These are phyloP conservation scores for Malus hybrid DNA, from an alignment of 331 rosid species.

Conservation along the genomic window DNA sequence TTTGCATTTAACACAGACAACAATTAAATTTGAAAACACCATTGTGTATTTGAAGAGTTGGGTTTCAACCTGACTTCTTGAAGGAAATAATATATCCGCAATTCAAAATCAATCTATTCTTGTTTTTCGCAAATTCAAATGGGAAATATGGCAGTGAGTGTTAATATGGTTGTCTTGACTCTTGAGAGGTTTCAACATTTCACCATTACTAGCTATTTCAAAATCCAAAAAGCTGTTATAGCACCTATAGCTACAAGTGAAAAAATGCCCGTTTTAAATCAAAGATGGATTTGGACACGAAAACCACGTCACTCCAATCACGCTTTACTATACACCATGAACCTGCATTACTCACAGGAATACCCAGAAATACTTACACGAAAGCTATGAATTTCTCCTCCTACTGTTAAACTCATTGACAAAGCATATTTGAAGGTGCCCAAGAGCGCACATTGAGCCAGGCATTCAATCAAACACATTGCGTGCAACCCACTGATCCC, in stretches of 20 bases:
- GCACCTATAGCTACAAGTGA: background rate
- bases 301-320: background rate
- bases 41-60: background rate
- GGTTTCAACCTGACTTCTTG: background rate
- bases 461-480: constrained; percentile 47
- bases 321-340: background rate
- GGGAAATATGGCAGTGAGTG: background rate
- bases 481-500: background rate
- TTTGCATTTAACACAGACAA: background rate
- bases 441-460: background rate
- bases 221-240: background rate
- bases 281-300: background rate
- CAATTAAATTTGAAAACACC: background rate
- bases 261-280: background rate
- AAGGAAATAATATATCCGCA: background rate
- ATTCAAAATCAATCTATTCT: background rate
- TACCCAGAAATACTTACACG: background rate
- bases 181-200: background rate
- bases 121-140: background rate
- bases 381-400: background rate
- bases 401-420: background rate
- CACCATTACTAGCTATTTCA: background rate
- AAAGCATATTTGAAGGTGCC: background rate
- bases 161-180: background rate
- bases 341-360: background rate